phyloP scores from a whole-genome alignment of 768 basidiomycete species.

The Sutorius australiensis region DNA sequence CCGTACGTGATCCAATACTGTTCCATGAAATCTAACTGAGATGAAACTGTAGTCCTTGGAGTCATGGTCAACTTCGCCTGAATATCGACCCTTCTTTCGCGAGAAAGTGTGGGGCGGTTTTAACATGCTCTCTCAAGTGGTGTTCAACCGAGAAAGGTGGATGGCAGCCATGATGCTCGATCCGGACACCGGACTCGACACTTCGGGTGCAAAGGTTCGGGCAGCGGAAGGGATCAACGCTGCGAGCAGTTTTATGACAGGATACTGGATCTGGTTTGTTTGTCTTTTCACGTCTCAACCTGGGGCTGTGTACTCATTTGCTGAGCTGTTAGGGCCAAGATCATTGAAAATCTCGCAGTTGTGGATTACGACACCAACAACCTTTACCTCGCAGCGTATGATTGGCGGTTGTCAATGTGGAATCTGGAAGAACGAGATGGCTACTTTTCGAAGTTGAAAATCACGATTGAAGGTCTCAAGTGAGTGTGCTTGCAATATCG shows the following conservation, averaged over 20 bases:
- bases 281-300: slow-evolving; percentile 3
- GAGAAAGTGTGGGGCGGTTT: slow-evolving; percentile 80
- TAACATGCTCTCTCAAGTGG: slow-evolving; percentile 79
- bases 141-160: slow-evolving; percentile 87
- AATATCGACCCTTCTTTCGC: slow-evolving; percentile 87
- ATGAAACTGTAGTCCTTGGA: slow-evolving; percentile 62
- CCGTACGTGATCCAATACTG: slow-evolving; percentile 43
- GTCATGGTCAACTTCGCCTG: slow-evolving; percentile 88
- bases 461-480: slow-evolving; percentile 77
- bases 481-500: slow-evolving; percentile 29
- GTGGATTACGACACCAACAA: slow-evolving; percentile 93
- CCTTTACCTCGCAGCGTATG: slow-evolving; percentile 78
- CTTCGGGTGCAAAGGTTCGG: slow-evolving; percentile 77
- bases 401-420: slow-evolving; percentile 84
- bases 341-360: slow-evolving; percentile 91
- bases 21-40: background rate
- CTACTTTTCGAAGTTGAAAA: slow-evolving; percentile 82
- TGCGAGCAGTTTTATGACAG: slow-evolving; percentile 79
- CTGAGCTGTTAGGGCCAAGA: slow-evolving; percentile 61
- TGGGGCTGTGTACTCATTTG: background rate
- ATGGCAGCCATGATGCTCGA: slow-evolving; percentile 88
- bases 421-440: slow-evolving; percentile 92
- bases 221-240: slow-evolving; percentile 92
- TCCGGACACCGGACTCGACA: slow-evolving; percentile 87
- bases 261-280: slow-evolving; percentile 89